A percentile compares a stretch with the other conserved stretches of the same genome.
phyloP scores from a whole-genome alignment of 202 grass and related monocot genomes.

The Setaria viridis region DNA sequence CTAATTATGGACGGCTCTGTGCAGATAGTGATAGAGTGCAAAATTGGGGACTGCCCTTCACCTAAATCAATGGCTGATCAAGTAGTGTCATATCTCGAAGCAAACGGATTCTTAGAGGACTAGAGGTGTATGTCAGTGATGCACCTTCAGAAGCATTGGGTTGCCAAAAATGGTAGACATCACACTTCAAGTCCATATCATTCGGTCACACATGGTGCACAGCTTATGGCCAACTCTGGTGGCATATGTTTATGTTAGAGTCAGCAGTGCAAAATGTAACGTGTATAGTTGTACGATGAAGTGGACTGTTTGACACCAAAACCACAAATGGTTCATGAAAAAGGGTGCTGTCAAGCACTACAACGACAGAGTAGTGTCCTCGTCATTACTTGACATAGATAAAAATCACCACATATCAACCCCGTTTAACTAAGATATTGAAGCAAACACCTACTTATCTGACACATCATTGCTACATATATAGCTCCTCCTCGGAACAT shows the following conservation, averaged over 20 bases:
- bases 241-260: neutral
- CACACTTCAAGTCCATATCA: too few relatives aligned
- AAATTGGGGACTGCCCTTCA: constrained; percentile 55
- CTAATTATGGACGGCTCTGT: constrained; percentile 33
- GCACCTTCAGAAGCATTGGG: neutral
- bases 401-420: too few relatives aligned
- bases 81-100: constrained; percentile 68
- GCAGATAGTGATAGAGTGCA: constrained; percentile 76
- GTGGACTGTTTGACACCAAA: neutral
- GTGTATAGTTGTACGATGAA: neutral
- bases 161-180: neutral
- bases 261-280: neutral
- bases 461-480: too few relatives aligned
- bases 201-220: neutral
- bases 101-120: constrained; percentile 65
- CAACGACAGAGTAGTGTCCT: too few relatives aligned
- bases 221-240: neutral
- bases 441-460: too few relatives aligned
- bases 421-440: too few relatives aligned
- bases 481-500: too few relatives aligned
- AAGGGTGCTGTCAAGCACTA: too few relatives aligned
- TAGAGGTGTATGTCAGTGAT: constrained; percentile 30
- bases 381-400: too few relatives aligned
- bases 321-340: neutral
- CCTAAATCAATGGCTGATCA: constrained; percentile 80